These are phyloP conservation scores for Ceratocystis colombiana DNA, from an alignment of 2,329 filamentous ascomycete species.

Conservation along the genomic window DNA sequence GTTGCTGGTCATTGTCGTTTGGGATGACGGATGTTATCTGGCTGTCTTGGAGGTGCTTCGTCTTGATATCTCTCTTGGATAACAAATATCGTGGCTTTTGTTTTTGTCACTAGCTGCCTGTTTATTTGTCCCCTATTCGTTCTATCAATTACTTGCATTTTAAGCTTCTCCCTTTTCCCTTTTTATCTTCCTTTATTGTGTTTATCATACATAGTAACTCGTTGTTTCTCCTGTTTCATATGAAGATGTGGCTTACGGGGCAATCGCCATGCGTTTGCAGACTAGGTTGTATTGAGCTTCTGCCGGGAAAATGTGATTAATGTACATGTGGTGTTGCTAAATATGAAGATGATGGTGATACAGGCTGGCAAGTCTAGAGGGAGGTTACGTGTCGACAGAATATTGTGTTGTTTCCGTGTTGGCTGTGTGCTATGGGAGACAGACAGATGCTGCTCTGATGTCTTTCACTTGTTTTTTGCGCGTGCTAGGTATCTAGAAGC, in stretches of 20 bases:
- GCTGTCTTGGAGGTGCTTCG: constrained; percentile 14
- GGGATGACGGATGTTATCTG: constrained; percentile 5
- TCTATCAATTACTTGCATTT: constrained; percentile 2
- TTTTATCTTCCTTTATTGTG: background rate
- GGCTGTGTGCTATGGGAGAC: background rate
- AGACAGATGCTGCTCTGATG: background rate
- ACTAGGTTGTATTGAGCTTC: background rate
- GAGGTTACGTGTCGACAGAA: background rate
- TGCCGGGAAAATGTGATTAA: background rate
- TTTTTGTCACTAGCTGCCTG: background rate
- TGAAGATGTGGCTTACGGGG: background rate
- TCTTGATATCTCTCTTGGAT: constrained; percentile 15
- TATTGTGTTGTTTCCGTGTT: background rate
- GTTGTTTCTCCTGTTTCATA: background rate
- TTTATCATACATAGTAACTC: constrained; percentile 9
- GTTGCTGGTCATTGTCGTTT: background rate
- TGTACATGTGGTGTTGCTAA: constrained; percentile 2
- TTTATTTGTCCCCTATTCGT: background rate
- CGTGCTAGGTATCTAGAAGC: constrained; percentile 31
- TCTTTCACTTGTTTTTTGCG: background rate
- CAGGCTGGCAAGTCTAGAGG: background rate
- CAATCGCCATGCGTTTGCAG: no score
- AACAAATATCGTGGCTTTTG: constrained; percentile 13
- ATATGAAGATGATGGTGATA: background rate
- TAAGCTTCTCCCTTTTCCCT: background rate